Evolutionary conservation across 129 eudicot genomes (phyloP).

Genomic region (Flaveria ramosissima): DNA sequence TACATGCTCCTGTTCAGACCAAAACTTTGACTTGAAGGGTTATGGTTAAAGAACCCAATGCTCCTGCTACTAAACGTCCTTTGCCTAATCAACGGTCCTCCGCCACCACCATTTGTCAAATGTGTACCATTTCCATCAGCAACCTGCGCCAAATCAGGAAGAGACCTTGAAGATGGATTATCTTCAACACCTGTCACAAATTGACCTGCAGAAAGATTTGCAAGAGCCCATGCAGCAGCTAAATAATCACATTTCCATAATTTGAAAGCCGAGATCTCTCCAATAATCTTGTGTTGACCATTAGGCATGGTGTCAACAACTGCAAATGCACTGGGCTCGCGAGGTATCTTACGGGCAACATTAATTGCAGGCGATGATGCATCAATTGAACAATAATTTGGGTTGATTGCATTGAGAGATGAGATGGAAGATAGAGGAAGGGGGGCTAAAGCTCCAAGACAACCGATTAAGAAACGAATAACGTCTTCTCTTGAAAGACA

Average conservation of each 20-base stretch:
- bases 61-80: conserved; percentile 82
- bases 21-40: conserved; percentile 43
- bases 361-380: conserved; percentile 72
- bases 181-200: conserved; percentile 97
- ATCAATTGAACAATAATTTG: conserved; percentile 61
- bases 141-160: conserved; percentile 45
- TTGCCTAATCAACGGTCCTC: conserved; percentile 41
- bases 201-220: conserved; percentile 80
- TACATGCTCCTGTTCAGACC: conserved; percentile 81
- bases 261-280: conserved; percentile 87
- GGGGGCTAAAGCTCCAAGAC: conserved; percentile 96
- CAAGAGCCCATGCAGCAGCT: conserved; percentile 94
- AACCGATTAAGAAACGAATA: conserved; percentile 79
- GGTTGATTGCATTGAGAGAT: conserved; percentile 69
- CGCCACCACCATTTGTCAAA: conserved; percentile 36
- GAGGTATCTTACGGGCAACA: conserved; percentile 55
- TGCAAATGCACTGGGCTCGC: conserved; percentile 85
- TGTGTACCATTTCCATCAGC: conserved; percentile 31
- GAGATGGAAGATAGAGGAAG: conserved; percentile 85
- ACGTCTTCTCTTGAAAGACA: conserved; percentile 94
- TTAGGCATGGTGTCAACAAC: conserved; percentile 74
- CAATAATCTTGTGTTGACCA: conserved; percentile 69
- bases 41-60: conserved; percentile 66
- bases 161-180: conserved; percentile 44
- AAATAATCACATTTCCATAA: conserved; percentile 91